A percentile compares a stretch with the other conserved stretches of the same genome.
Conservation (phyloP, 805 yeast species). For the Lipomyces sp. region DNA sequence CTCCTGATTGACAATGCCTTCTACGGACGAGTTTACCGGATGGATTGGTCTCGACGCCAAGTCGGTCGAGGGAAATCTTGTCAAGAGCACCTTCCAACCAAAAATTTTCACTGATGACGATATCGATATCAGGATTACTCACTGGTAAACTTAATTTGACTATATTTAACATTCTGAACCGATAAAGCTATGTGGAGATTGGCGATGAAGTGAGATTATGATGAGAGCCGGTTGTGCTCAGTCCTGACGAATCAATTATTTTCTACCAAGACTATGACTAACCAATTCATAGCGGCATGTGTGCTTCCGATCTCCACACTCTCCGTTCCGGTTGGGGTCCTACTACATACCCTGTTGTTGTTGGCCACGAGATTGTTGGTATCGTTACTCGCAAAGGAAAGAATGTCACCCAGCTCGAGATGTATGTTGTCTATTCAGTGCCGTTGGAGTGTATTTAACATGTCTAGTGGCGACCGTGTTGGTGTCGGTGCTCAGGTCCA, state of each 20-base stretch:
- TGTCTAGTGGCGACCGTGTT: slow-evolving; percentile 78
- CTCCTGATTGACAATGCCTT: too few species aligned
- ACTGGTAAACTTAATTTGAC: too few species aligned
- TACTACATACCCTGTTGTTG: slow-evolving; percentile 46
- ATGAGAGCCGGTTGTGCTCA: too few species aligned
- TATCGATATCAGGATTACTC: slow-evolving; percentile 49
- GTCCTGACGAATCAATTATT: too few species aligned
- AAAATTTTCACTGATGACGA: slow-evolving; percentile 41
- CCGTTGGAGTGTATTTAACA: too few species aligned
- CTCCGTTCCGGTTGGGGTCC: slow-evolving; percentile 58
- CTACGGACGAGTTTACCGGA: neutral
- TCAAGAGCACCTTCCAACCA: slow-evolving; percentile 32
- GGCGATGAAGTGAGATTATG: too few species aligned
- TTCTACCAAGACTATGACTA: too few species aligned
- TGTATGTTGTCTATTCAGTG: too few species aligned
- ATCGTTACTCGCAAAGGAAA: slow-evolving; percentile 54
- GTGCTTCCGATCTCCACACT: slow-evolving; percentile 63
- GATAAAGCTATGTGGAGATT: too few species aligned
- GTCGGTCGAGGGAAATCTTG: neutral
- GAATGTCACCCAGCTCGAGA: slow-evolving; percentile 48
- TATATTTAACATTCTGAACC: too few species aligned
- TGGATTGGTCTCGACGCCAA: neutral
- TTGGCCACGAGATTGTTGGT: slow-evolving; percentile 55
- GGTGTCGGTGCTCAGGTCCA: slow-evolving; percentile 75
- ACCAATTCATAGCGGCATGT: too few species aligned